Evolutionary conservation across 2,329 filamentous ascomycete genomes (phyloP), one percentile per base, ranked within the genome.

Genomic region (Sarocladiaceae sp.): DNA sequence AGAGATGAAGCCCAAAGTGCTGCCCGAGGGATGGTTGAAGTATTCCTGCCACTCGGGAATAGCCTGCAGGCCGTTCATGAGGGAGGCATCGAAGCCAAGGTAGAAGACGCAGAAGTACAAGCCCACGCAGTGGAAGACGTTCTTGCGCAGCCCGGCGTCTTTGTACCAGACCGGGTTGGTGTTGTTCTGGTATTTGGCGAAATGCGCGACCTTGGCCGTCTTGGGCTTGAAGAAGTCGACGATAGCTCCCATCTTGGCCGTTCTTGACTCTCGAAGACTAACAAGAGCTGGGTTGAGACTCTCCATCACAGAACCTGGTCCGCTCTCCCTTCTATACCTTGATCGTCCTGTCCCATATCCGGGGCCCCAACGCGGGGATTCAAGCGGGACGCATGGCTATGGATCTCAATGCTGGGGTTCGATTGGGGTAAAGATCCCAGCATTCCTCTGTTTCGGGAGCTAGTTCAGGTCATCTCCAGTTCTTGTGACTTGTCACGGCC

Each of bases 21-120:
- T 52, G 5, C 58, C 55, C 24, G 50, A 47, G 3, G 58, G 59
- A 33, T 55, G 51, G 23, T 53, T 49, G 48, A 61, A 61, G 41
- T 58, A 44, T 23, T 34, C 19, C 21, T 44, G 29, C 42, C 42
- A 44, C 31, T 47, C 33, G 11, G 46, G 46, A 18, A 47, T 47
- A 27, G 46, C 46, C 21, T 47, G 46, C n/a, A 47, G 46, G 21
- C 46, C 46, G 43, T 47, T 47, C 42, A 47, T 45, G 21, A 47
- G 46, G 20, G 46, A 47, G 6, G 46, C 46, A 47, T 47, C 46
- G 43, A 40, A 47, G 2, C 43, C 44, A 20, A 46, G 29, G 29
- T 46, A 46, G 26, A 46, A 46, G 35, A 46, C 44, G 37, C 33
- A 39, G 31, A 46, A 43, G 37, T 46, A 46, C 3, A 46, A 27